A percentile compares a stretch with the other conserved stretches of the same genome.
Conservation (phyloP, 768 basidiomycete species). For the Phylloporus arenicola region DNA sequence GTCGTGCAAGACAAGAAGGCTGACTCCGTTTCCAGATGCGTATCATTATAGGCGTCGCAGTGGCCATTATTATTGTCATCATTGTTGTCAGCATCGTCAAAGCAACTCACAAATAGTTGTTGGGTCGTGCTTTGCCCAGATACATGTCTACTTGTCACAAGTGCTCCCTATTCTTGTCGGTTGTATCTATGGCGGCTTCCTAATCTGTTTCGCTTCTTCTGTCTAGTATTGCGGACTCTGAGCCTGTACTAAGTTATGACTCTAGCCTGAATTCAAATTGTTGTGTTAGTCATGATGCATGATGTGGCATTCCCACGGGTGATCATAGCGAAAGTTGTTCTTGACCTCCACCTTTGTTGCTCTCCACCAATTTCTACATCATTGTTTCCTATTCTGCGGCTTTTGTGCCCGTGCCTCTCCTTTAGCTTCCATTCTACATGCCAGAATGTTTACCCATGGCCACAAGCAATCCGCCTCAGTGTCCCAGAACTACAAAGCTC, state of each 20-base stretch:
- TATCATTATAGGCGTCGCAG: slow-evolving; percentile 89
- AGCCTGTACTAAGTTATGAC: slow-evolving; percentile 11
- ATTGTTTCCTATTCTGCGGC: slow-evolving; percentile 25
- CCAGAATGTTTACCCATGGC: slow-evolving; percentile 44
- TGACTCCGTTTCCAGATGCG: slow-evolving; percentile 63
- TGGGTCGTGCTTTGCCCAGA: not conserved
- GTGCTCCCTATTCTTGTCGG: slow-evolving; percentile 25
- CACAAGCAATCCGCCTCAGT: slow-evolving; percentile 61
- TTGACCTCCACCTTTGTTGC: slow-evolving; percentile 7
- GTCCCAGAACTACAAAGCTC: slow-evolving; percentile 74
- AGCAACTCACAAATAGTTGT: slow-evolving; percentile 52
- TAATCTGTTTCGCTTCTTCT: slow-evolving; percentile 26
- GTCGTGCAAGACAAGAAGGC: slow-evolving; percentile 4
- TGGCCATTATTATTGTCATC: slow-evolving; percentile 88
- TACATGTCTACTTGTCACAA: slow-evolving; percentile 6
- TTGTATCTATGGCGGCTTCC: slow-evolving; percentile 42
- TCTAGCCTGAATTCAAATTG: slow-evolving; percentile 9
- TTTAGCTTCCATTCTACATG: slow-evolving; percentile 31
- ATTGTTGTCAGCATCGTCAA: slow-evolving; percentile 95
- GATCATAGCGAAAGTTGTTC: slow-evolving; percentile 10
- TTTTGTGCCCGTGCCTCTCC: slow-evolving; percentile 31
- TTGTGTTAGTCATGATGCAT: slow-evolving; percentile 21
- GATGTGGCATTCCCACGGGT: slow-evolving; percentile 17
- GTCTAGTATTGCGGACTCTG: slow-evolving; percentile 10
- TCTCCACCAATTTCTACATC: slow-evolving; percentile 6